Percentiles rank a stretch among this genome's conserved stretches.
Conservation (phyloP, 495 filamentous ascomycete genomes). For the Aspergillus kassunensis region DNA sequence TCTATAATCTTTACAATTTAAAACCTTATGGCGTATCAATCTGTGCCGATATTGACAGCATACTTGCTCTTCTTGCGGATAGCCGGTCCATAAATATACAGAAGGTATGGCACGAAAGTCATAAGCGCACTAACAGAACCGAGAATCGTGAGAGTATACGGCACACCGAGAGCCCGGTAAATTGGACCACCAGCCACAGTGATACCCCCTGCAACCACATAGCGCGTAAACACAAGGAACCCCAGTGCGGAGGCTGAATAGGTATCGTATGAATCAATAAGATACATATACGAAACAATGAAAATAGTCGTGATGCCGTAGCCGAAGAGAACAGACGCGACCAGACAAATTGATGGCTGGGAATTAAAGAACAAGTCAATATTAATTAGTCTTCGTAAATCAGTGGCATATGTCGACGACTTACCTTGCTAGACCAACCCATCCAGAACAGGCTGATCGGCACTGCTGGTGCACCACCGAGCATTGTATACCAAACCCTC, state of each 20-base stretch:
- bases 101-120: slow-evolving; percentile 51
- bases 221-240: slow-evolving; percentile 48
- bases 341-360: no score
- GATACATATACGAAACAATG: slow-evolving; percentile 51
- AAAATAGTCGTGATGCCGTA: slow-evolving; percentile 52
- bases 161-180: slow-evolving; percentile 51
- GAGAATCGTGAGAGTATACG: slow-evolving; percentile 55
- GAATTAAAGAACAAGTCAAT: slow-evolving; percentile 52
- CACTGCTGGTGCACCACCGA: slow-evolving; percentile 50
- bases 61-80: slow-evolving; percentile 47
- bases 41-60: slow-evolving; percentile 33
- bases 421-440: slow-evolving; percentile 51
- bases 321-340: slow-evolving; percentile 48
- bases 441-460: slow-evolving; percentile 61
- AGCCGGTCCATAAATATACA: slow-evolving; percentile 47
- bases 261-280: slow-evolving; percentile 51
- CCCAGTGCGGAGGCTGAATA: slow-evolving; percentile 44
- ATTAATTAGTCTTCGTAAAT: no score
- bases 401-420: no score
- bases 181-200: slow-evolving; percentile 47
- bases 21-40: no score
- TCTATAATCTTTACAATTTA: no score
- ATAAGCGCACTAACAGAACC: slow-evolving; percentile 45
- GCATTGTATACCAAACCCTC: slow-evolving; percentile 47
- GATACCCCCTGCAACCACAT: slow-evolving; percentile 49